These are phyloP conservation scores for Boehmeria nivea DNA, from an alignment of 306 rosid species.

Conservation along the genomic window DNA sequence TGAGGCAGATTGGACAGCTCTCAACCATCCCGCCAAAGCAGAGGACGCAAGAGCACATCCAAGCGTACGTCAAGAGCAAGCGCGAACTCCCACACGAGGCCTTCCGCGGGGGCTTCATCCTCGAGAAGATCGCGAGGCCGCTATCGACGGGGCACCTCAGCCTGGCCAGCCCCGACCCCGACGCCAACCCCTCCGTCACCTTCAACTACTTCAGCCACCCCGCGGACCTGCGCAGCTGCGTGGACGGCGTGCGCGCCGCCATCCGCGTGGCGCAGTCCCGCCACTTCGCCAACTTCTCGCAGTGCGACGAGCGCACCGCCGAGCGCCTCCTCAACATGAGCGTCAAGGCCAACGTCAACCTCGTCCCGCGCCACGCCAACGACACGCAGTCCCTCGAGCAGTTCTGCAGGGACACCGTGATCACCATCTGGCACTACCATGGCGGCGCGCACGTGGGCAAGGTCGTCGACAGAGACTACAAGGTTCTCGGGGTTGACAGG, in stretches of 20 bases:
- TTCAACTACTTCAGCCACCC: conserved; percentile 95
- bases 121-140: conserved; percentile 68
- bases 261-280: conserved; percentile 54
- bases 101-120: conserved; percentile 82
- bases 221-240: conserved; percentile 65
- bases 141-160: conserved; percentile 68
- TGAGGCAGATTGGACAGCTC: conserved; percentile 78
- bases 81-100: conserved; percentile 62
- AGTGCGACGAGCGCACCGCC: conserved; percentile 27
- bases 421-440: conserved; percentile 96
- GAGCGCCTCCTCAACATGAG: conserved; percentile 62
- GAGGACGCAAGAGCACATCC: conserved; percentile 60
- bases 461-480: conserved; percentile 51
- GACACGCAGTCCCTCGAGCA: conserved; percentile 71
- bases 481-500: conserved; percentile 66
- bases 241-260: conserved; percentile 60
- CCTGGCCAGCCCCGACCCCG: conserved; percentile 52
- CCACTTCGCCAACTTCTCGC: conserved; percentile 62
- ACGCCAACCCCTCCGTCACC: conserved; percentile 73
- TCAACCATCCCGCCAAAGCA: conserved; percentile 88
- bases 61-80: conserved; percentile 47
- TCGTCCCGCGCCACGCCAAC: conserved; percentile 59
- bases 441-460: conserved; percentile 88
- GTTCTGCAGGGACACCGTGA: conserved; percentile 85
- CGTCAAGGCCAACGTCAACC: conserved; percentile 71